Base-by-base conservation (phyloP, 192 early-diverging fungal genomes). In the Linnemannia zychae region DNA sequence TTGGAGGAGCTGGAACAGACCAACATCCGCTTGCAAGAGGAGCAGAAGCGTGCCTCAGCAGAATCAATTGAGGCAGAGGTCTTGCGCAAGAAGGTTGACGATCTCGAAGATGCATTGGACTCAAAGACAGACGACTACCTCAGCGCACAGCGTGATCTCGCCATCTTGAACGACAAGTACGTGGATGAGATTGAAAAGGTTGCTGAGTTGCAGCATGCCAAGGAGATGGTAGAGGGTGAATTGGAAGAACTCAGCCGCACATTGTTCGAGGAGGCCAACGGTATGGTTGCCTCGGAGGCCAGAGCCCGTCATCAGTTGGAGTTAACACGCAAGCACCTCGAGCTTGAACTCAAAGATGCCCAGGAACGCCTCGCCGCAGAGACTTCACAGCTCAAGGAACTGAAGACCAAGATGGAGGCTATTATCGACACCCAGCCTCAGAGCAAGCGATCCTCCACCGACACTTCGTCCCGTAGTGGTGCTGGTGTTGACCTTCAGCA, bases 251-350 rank as follows among this genome's bases (percentile, higher is more conserved):
- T 99, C 49, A 97, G 96, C 24, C 91, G 93, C 40, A 91, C 92
- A 46, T 87, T 99, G 38, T 98, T 99, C 86, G 96, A 98, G 79
- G 97, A 99, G 84, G 99, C 99, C 0, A 99, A 99, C 79, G 92
- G 91, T 0, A 94, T 99, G 94, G 98, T 99, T 1, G 95, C 96
- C 0, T 90, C 90, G 22, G 97, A 98, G 84, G 95, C 95, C 3
- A 82, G 93, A 49, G 90, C 92, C 40, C 87, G 88, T 68, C 78
- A 92, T 75, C 87, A 93, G 57, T 87, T 88, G 49, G 90, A 92
- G 76, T 74, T 90, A 34, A 91, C 81, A 77, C 91, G 88, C 50
- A 91, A 88, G 52, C 87, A 88, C n/a, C 88, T 96, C 37, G 91
- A 93, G 74, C 82, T 92, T 20, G 91, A 96, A 72, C 87, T 98